These are phyloP conservation scores for Chlorella sp. DNA, from an alignment of 139 green algal genomes.

Conservation along the genomic window DNA sequence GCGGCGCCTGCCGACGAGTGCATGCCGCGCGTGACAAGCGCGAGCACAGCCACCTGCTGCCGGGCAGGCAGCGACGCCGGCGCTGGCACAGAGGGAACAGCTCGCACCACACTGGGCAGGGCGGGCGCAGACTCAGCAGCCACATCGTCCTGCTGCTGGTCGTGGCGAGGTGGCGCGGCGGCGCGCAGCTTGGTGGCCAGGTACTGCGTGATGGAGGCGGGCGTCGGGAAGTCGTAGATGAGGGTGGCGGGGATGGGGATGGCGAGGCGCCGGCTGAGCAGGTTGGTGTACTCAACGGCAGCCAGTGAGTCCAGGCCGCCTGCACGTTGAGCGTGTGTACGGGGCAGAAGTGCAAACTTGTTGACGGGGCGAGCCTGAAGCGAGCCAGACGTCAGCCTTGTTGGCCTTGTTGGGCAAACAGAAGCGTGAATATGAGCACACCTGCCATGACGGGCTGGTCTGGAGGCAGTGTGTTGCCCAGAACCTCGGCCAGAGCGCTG, in stretches of 20 bases:
- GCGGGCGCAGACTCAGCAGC: no score
- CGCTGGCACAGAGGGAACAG: no score
- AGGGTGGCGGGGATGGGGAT: constrained; percentile 43
- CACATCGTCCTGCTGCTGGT: not conserved
- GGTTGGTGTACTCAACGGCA: constrained; percentile 71
- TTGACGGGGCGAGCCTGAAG: not conserved
- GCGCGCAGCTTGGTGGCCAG: constrained; percentile 22
- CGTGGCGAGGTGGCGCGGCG: not conserved
- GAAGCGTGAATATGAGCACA: not conserved
- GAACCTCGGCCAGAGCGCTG: constrained; percentile 42
- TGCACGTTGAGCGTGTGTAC: not conserved
- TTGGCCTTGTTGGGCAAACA: not conserved
- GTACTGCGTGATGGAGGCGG: constrained; percentile 34
- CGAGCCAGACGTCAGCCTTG: not conserved
- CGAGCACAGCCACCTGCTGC: no score
- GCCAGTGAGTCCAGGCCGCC: constrained; percentile 75
- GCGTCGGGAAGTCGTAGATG: constrained; percentile 81
- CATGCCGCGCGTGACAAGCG: no score
- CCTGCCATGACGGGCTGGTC: constrained; percentile 67
- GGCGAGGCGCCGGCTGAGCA: constrained; percentile 37
- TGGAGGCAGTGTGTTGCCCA: constrained; percentile 40
- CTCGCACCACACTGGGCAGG: no score
- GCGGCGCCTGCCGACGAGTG: no score
- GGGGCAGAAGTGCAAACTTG: not conserved
- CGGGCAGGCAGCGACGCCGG: constrained; percentile 1